phyloP scores from a whole-genome alignment of 352 stramenopile species.

The Phytophthora sansomeana region DNA sequence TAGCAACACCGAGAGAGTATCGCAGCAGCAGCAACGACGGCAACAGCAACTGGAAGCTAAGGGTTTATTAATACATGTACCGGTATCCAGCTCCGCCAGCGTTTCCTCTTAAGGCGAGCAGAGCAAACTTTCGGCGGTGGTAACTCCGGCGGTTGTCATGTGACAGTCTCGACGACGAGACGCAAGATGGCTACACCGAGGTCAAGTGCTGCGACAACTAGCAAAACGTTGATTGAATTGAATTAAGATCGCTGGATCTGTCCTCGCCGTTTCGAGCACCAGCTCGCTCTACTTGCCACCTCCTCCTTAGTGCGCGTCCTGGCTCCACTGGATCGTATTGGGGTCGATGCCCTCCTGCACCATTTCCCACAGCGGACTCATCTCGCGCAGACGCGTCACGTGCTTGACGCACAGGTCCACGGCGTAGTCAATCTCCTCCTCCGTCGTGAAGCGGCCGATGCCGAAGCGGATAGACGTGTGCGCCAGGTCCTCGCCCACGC shows the following conservation, averaged over 20 bases:
- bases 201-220: slow-evolving; percentile 20
- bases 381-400: slow-evolving; percentile 97
- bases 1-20: slow-evolving; percentile 14
- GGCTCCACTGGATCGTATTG: slow-evolving; percentile 99
- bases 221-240: slow-evolving; percentile 28
- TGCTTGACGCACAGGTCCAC: slow-evolving; percentile 95
- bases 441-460: slow-evolving; percentile 98
- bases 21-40: background rate
- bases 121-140: slow-evolving; percentile 4
- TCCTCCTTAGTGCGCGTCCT: slow-evolving; percentile 90
- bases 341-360: slow-evolving; percentile 99
- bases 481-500: slow-evolving; percentile 98
- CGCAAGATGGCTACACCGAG: slow-evolving; percentile 6
- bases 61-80: too few relatives aligned
- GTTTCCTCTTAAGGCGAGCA: background rate
- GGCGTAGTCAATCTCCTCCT: slow-evolving; percentile 98
- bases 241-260: slow-evolving; percentile 5
- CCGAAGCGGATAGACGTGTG: slow-evolving; percentile 98
- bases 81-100: background rate
- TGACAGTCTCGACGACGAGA: slow-evolving; percentile 5
- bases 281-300: slow-evolving; percentile 2
- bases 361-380: slow-evolving; percentile 99
- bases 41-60: too few relatives aligned
- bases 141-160: slow-evolving; percentile 4
- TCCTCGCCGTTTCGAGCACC: slow-evolving; percentile 2